Percentiles rank a stretch among this genome's conserved stretches.
These are phyloP conservation scores for Podila epicladia DNA, from an alignment of 192 early-diverging fungal genomes.

Conservation along the genomic window DNA sequence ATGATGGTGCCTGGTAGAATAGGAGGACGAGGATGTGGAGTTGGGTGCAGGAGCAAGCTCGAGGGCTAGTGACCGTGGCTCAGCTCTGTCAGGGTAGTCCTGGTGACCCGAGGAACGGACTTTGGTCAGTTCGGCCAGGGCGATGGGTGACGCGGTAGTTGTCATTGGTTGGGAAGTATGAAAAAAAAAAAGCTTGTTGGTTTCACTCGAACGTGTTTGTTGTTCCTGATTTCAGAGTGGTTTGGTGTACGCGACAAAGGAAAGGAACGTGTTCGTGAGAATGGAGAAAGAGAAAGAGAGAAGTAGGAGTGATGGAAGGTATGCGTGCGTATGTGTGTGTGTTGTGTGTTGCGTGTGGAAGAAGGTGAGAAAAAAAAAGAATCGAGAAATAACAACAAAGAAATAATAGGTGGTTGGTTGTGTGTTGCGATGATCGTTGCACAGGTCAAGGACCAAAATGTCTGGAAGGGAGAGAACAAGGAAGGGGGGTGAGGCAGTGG, in stretches of 20 bases:
- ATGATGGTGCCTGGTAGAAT: background rate
- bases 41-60: background rate
- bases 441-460: background rate
- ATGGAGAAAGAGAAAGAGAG: background rate
- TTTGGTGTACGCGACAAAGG: background rate
- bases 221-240: background rate
- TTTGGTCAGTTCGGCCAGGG: slow-evolving; percentile 12
- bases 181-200: background rate
- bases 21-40: background rate
- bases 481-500: background rate
- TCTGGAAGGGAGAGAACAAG: background rate
- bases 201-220: background rate
- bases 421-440: background rate
- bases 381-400: background rate
- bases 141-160: slow-evolving; percentile 21
- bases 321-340: no score
- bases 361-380: background rate
- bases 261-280: background rate
- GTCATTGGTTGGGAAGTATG: slow-evolving; percentile 15
- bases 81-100: slow-evolving; percentile 35
- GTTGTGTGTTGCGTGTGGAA: no score
- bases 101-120: slow-evolving; percentile 27
- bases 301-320: no score
- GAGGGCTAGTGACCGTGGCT: slow-evolving; percentile 27
- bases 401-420: no score